These are phyloP conservation scores for Phragmites australis DNA, from an alignment of 176 grass and related monocot genomes.

Conservation along the genomic window DNA sequence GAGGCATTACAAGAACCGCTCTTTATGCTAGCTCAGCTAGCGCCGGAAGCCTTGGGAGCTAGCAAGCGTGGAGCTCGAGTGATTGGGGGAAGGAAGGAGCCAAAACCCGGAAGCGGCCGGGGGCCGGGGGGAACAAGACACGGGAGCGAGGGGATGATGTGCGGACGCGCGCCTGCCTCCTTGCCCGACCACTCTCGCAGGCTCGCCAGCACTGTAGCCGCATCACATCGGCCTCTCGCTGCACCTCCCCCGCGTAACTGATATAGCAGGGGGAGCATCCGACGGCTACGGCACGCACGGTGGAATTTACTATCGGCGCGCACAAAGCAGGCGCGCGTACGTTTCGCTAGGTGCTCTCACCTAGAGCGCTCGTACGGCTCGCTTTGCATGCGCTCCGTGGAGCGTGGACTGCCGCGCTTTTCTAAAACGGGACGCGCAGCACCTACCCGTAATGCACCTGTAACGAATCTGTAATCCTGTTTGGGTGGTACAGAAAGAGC, in stretches of 20 bases:
- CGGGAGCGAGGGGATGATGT: background rate
- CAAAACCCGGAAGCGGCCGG: background rate
- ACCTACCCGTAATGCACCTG: background rate
- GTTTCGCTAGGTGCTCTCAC: background rate
- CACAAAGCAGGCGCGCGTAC: constrained; percentile 4
- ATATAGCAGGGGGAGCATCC: background rate
- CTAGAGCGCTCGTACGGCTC: constrained; percentile 20
- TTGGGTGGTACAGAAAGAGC: background rate
- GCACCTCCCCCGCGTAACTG: background rate
- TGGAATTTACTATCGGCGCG: constrained; percentile 12
- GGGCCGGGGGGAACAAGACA: background rate
- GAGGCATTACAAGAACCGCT: background rate
- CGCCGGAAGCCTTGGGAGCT: background rate
- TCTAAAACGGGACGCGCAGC: background rate
- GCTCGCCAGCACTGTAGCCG: constrained; percentile 33
- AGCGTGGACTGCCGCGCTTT: background rate
- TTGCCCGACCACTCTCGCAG: background rate
- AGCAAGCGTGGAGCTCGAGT: background rate
- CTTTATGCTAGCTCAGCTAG: background rate
- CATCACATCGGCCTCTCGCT: constrained; percentile 15
- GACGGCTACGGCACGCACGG: background rate
- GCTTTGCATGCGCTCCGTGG: constrained; percentile 6
- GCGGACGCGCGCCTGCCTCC: background rate
- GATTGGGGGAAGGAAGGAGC: background rate
- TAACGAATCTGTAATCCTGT: background rate